phyloP scores from a whole-genome alignment of 345 rosid species.

The Atalantia buxifolia region DNA sequence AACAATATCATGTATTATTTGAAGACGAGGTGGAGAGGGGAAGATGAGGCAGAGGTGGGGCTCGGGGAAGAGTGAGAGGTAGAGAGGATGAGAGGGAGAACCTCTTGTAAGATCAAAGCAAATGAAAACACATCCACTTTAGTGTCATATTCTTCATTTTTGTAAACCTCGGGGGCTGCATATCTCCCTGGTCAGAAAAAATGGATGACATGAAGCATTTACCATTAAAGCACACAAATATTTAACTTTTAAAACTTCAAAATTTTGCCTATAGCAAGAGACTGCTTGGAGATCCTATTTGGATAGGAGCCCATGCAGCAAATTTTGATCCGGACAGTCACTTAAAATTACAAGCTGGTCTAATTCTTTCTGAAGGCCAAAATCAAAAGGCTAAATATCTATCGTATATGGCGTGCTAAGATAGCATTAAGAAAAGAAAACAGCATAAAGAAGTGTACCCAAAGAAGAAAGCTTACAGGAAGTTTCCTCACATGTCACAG shows the following conservation, averaged over 20 bases:
- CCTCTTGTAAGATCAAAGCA: constrained; percentile 86
- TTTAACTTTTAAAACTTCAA: not conserved
- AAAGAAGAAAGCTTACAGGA: constrained; percentile 49
- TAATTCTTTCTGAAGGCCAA: constrained; percentile 7
- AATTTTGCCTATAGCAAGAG: not conserved
- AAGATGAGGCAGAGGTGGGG: not conserved
- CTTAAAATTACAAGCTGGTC: not conserved
- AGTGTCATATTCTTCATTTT: constrained; percentile 74
- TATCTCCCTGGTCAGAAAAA: constrained; percentile 52
- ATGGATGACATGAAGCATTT: constrained; percentile 2
- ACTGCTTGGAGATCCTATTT: not conserved
- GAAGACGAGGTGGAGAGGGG: not conserved
- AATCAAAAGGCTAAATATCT: not conserved
- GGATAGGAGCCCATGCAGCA: not conserved
- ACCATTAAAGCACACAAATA: not conserved
- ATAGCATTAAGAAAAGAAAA: not conserved
- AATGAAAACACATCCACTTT: constrained; percentile 83
- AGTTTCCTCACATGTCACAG: constrained; percentile 47
- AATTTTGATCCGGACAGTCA: not conserved
- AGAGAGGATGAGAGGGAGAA: constrained; percentile 22
- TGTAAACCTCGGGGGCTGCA: constrained; percentile 81
- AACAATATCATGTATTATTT: not conserved
- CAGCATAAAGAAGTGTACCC: not conserved
- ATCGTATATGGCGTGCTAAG: not conserved
- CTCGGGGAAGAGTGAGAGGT: not conserved